Conservation (phyloP, 2,329 filamentous ascomycete species). For the Furcasterigmium furcatum region DNA sequence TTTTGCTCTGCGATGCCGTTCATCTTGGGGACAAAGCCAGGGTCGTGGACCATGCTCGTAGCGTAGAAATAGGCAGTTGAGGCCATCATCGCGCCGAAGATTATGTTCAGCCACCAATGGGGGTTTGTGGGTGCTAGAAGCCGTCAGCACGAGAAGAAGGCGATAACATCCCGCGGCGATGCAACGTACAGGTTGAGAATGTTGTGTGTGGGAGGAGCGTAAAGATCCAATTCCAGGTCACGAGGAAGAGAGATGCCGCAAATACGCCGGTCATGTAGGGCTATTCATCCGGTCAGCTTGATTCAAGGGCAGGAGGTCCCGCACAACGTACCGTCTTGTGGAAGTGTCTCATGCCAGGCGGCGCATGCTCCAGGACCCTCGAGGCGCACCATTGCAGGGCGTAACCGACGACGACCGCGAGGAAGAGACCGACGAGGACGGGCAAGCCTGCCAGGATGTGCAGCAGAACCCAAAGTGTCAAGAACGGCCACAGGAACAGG, state of each 20-base stretch:
- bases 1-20: slow-evolving; percentile 88
- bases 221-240: slow-evolving; percentile 72
- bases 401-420: slow-evolving; percentile 64
- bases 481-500: slow-evolving; percentile 85
- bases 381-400: slow-evolving; percentile 74
- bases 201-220: slow-evolving; percentile 58
- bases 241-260: slow-evolving; percentile 78
- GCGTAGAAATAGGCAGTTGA: slow-evolving; percentile 77
- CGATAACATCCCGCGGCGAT: no score
- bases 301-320: not conserved
- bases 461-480: slow-evolving; percentile 68
- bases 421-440: slow-evolving; percentile 72
- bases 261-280: slow-evolving; percentile 95
- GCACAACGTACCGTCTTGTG: slow-evolving; percentile 72
- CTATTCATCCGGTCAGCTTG: slow-evolving; percentile 40
- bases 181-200: slow-evolving; percentile 48
- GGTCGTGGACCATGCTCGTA: slow-evolving; percentile 81
- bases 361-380: slow-evolving; percentile 77
- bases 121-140: slow-evolving; percentile 58
- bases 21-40: slow-evolving; percentile 89
- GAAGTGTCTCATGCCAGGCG: slow-evolving; percentile 82
- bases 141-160: slow-evolving; percentile 25
- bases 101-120: slow-evolving; percentile 73
- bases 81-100: slow-evolving; percentile 65
- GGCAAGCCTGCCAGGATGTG: slow-evolving; percentile 71